Base-by-base conservation (phyloP, 1,139 yeast species). In the Diutina pseudorugosa region DNA sequence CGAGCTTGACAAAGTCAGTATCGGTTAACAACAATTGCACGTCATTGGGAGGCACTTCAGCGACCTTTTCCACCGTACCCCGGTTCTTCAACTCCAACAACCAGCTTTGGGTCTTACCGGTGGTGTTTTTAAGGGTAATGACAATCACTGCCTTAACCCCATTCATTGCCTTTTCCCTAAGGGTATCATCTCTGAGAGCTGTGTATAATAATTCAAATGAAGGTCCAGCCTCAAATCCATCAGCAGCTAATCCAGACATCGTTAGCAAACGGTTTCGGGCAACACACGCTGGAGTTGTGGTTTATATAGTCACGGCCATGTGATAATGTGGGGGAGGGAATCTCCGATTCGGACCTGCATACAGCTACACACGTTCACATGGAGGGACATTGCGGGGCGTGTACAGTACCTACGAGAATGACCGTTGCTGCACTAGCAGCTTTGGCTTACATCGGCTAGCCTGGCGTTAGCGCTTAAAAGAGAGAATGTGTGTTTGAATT, bases 91-190 rank as follows among this genome's bases (percentile, higher is more conserved):
- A 78, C 66, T 87, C 93, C 60, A 87, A 73, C 55, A 71, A 65
- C 93, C 93, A 86, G 18, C 83, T 72, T 64, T 80, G 79, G 53
- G 78, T 76, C 68, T 80, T 74, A 56, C 85, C 85, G 56, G 73
- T 79, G 65, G 79, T 80, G 74, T 81, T 83, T 72, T 80, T 82
- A 62, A 87, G 76, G 59, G 84, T 80, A 66, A 87, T 82, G 53
- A 78, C 80, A 57, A 87, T 80, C 49, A 78, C 68, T 44, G 90
- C 85, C 62, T 82, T 78, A 61, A 87, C 82, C 60, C 71, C 73
- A 51, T 66, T 59, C 54, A 75, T 61, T 53, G 80, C 76, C 65
- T 75, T 72, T 59, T 70, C 62, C 58, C 64, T 73, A 54, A 67
- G 59, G 20, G 66, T 65, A 44, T 65, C 67, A 58, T 77, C 78